Percentiles rank a stretch among this genome's conserved stretches.
These are phyloP conservation scores for Anthostomella pinea DNA, from an alignment of 2,329 filamentous ascomycete species.

Conservation along the genomic window DNA sequence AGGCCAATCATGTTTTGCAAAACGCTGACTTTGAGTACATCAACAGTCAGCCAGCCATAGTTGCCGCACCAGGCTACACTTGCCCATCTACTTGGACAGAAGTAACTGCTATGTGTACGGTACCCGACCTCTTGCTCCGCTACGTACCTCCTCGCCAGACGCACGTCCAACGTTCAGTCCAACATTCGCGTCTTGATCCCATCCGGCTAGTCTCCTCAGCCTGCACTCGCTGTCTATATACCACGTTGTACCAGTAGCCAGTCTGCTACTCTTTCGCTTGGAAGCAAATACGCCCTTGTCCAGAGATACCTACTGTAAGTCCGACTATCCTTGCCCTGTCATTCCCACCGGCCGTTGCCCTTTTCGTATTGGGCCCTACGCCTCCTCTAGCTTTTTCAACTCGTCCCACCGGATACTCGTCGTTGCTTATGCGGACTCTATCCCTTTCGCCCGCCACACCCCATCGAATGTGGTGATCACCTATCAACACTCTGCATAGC, in stretches of 20 bases:
- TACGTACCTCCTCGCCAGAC: too few relatives aligned
- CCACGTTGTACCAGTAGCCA: conserved; percentile 12
- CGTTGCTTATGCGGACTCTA: conserved; percentile 9
- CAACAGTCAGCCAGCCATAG: too few relatives aligned
- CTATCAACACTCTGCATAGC: too few relatives aligned
- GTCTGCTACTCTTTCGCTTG: conserved; percentile 14
- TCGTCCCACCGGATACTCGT: conserved; percentile 14
- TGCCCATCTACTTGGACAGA: too few relatives aligned
- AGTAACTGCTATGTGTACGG: too few relatives aligned
- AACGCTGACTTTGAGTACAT: too few relatives aligned
- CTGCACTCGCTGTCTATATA: conserved; percentile 12
- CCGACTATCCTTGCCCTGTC: conserved; percentile 24
- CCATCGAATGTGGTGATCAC: conserved; percentile 24
- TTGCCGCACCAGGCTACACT: too few relatives aligned
- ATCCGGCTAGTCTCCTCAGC: conserved; percentile 10
- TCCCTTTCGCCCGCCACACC: conserved; percentile 19
- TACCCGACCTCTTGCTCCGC: too few relatives aligned
- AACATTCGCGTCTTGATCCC: background rate
- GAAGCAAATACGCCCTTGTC: conserved; percentile 8
- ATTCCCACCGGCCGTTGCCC: conserved; percentile 26
- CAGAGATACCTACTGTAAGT: conserved; percentile 12
- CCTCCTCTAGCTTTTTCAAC: conserved; percentile 20
- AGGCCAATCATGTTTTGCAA: too few relatives aligned
- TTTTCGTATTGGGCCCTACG: conserved; percentile 21
- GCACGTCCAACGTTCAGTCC: too few relatives aligned